Base-by-base conservation (phyloP, 1,284 basidiomycete genomes). In the Fistulinella cinereoalba region DNA sequence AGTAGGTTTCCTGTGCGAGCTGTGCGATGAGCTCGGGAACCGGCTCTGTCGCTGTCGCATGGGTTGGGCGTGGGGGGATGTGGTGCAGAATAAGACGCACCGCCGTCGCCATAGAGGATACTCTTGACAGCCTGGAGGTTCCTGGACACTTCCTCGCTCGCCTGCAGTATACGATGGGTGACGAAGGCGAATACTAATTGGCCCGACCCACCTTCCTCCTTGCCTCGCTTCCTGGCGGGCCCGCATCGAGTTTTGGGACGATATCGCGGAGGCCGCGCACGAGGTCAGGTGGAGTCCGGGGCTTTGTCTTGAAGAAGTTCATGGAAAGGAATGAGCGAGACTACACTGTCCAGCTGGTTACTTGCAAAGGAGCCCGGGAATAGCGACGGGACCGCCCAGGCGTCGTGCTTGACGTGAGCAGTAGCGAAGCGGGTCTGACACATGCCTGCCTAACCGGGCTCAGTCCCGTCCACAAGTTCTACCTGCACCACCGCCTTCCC, bases 301-400 rank as follows among this genome's bases (percentile, higher is more conserved):
- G 83, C 67, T 92, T 94, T 21, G 89, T 84, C 73, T 90, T 93
- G 83, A 96, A 96, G 75, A 96, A 95, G 71, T 96, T 96, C 92
- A 95, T 94, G 13, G 25, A 9, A 23, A 25, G 23, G 16, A 34
- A 42, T 21, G 16, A 44, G 32, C 32, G 31, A 29, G 43, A 38
- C 45, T 31, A 18, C 36, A 18, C 3, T 6, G 34, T 22, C 25
- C 24, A 13, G 27, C 37, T 38, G n/a, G 19, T 33, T 21, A 29
- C 13, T 11, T 21, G 27, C 16, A 33, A 19, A 16, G 32, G 10
- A 8, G 2, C 13, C 13, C 3, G 29, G 10, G 29, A 31, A 2
- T 5, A 6, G 16, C 8, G 31, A 33, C 15, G 6, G 18, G 6
- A 12, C 28, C 11, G 4, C 6, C 28, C 28, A 31, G 13, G 6